phyloP scores from a whole-genome alignment of 2,329 filamentous ascomycete species.

The Calonectria montana region DNA sequence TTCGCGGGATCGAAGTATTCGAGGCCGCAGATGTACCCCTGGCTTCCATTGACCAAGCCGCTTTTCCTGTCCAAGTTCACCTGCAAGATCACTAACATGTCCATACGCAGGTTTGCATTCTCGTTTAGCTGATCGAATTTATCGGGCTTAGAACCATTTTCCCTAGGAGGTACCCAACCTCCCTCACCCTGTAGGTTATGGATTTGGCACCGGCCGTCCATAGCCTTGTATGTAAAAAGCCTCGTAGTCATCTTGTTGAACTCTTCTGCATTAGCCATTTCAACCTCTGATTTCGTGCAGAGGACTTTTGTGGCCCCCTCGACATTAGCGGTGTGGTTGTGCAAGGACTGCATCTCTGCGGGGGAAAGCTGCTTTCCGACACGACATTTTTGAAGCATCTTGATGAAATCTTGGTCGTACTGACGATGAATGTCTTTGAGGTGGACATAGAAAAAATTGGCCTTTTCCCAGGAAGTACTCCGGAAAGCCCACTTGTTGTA shows the following conservation, averaged over 20 bases:
- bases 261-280: slow-evolving; percentile 4
- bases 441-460: slow-evolving; percentile 64
- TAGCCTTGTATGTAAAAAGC: slow-evolving; percentile 5
- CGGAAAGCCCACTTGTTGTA: slow-evolving; percentile 71
- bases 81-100: slow-evolving; percentile 39
- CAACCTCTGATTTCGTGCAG: slow-evolving; percentile 22
- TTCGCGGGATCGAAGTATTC: slow-evolving; percentile 9
- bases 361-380: slow-evolving; percentile 54
- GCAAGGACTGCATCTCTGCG: slow-evolving; percentile 54
- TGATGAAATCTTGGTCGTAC: slow-evolving; percentile 63
- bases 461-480: slow-evolving; percentile 65
- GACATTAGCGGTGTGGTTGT: slow-evolving; percentile 57
- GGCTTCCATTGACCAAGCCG: slow-evolving; percentile 40
- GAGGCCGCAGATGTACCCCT: slow-evolving; percentile 39
- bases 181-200: neutral
- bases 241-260: slow-evolving; percentile 25
- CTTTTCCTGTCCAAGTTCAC: slow-evolving; percentile 31
- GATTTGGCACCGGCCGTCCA: slow-evolving; percentile 23
- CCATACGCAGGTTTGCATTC: slow-evolving; percentile 20
- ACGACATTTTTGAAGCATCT: slow-evolving; percentile 66
- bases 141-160: too few species aligned
- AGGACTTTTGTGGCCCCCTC: slow-evolving; percentile 34
- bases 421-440: slow-evolving; percentile 69
- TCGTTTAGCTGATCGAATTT: slow-evolving; percentile 27
- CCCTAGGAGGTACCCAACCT: neutral